Base-by-base conservation (phyloP, 2,329 filamentous ascomycete species). In the Aspergillus ruber region DNA sequence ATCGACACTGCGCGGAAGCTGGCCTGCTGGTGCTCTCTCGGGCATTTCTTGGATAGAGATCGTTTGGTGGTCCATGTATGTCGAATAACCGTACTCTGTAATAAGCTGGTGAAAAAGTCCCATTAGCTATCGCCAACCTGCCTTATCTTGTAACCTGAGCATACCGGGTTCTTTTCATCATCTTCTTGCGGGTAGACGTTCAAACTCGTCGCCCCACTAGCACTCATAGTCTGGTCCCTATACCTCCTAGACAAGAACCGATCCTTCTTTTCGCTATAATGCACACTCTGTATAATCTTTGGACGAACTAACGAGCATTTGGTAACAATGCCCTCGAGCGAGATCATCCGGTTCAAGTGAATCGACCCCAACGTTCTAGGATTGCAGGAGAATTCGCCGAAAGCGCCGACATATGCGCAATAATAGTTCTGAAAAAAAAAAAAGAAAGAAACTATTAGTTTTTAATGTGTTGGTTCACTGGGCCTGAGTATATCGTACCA, bases 31-130 rank as follows among this genome's bases (percentile, higher is more conserved):
- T 2, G 93, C 93, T 58, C 91, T 80, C 70, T 98, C 93, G 0
- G 93, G 93, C 93, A 98, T 98, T 74, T 98, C 93, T 71, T 98
- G 93, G 56, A 98, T 96, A 0, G 91, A 96, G 50, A 98, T 89
- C 13, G 88, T 95, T 69, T 98, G 93, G 65, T 98, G 93, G 66
- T 98, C 93, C 63, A 91, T 81, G 71, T 96, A 98, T 44, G 86
- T 93, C 67, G 86, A 94, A 72, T 94, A 91, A 20, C 93, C 93
- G 66, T 97, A 98, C 65, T 98, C 93, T 3, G 93, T 98, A 49
- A 89, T 81, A 17, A 98, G 78, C 72, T 80, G 53, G 13, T 44
- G 10, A 20, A n/a, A 8, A 35, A 17, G 6, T 44, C 21, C 9
- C 1, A 44, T 44, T 38, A 44, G 33, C 18, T 6, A 18, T 33